Percentiles rank a stretch among this genome's conserved stretches.
phyloP scores from a whole-genome alignment of 208 protist species.

The Paratrypanosoma confusum region DNA sequence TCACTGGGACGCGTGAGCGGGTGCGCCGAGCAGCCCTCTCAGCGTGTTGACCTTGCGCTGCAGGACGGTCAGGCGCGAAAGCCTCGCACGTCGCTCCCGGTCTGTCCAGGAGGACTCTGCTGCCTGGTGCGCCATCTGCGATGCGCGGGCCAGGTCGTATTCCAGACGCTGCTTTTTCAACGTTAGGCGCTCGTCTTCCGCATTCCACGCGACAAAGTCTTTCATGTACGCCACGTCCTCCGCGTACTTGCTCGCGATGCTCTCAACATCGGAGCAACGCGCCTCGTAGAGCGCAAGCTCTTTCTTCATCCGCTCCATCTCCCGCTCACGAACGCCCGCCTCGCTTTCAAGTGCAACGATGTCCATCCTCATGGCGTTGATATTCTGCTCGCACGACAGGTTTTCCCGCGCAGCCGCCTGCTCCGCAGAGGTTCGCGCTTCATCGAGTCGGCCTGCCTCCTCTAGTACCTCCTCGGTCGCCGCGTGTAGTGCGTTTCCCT shows the following conservation, averaged over 20 bases:
- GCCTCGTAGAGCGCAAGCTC: constrained; percentile 35
- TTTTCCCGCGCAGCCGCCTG: constrained; percentile 41
- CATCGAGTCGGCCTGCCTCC: constrained; percentile 45
- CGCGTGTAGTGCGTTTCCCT: constrained; percentile 29
- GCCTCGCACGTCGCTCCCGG: constrained; percentile 45
- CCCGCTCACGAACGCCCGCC: constrained; percentile 31
- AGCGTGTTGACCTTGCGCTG: constrained; percentile 57
- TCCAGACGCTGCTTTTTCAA: constrained; percentile 49
- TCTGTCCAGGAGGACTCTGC: constrained; percentile 42
- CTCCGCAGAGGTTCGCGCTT: constrained; percentile 31
- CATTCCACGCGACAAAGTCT: constrained; percentile 17
- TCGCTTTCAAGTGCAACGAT: constrained; percentile 51
- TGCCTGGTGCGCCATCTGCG: constrained; percentile 38
- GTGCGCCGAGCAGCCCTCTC: constrained; percentile 14
- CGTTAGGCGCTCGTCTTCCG: constrained; percentile 27
- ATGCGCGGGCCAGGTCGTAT: constrained; percentile 46
- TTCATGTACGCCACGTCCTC: constrained; percentile 39
- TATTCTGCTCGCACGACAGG: constrained; percentile 40
- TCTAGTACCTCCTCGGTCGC: constrained; percentile 29
- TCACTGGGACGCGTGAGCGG: too few species aligned
- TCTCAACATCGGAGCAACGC: constrained; percentile 35
- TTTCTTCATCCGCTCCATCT: constrained; percentile 45
- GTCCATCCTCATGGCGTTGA: constrained; percentile 64
- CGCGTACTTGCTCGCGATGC: constrained; percentile 32
- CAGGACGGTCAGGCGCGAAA: constrained; percentile 47